Percentiles rank a stretch among this genome's conserved stretches.
Conservation (phyloP, 164 flowering plant species). For the Litsea cubeba region DNA sequence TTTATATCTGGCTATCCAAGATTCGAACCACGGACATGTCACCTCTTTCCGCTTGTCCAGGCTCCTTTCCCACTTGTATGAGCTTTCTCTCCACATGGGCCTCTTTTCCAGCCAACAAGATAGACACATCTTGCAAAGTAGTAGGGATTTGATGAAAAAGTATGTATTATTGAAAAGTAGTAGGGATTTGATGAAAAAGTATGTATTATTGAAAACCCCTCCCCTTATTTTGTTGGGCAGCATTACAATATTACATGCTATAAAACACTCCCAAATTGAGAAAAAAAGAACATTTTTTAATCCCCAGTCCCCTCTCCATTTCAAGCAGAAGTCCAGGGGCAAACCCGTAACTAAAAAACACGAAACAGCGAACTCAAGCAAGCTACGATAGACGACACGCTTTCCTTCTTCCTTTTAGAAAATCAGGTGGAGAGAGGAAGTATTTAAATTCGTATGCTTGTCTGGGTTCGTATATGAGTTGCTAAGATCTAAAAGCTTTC, state of each 20-base stretch:
- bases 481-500: slow-evolving; percentile 4
- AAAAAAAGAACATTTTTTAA: not conserved
- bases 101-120: too few relatives aligned
- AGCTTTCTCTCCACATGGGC: too few relatives aligned
- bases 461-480: slow-evolving; percentile 1
- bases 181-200: too few relatives aligned
- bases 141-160: too few relatives aligned
- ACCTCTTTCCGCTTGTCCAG: too few relatives aligned
- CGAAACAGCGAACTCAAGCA: not conserved
- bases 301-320: not conserved
- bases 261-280: not conserved
- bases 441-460: slow-evolving; percentile 4
- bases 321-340: slow-evolving; percentile 1
- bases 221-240: too few relatives aligned
- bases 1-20: too few relatives aligned
- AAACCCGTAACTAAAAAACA: slow-evolving; percentile 4
- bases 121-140: too few relatives aligned
- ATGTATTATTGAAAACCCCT: too few relatives aligned
- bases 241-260: not conserved
- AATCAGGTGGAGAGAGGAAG: not conserved
- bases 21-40: too few relatives aligned
- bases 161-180: too few relatives aligned
- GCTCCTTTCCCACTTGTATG: too few relatives aligned
- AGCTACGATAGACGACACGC: not conserved
- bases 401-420: not conserved